A percentile compares a stretch with the other conserved stretches of the same genome.
These are phyloP conservation scores for Tulasnella sp. DNA, from an alignment of 768 basidiomycete genomes.

Conservation along the genomic window DNA sequence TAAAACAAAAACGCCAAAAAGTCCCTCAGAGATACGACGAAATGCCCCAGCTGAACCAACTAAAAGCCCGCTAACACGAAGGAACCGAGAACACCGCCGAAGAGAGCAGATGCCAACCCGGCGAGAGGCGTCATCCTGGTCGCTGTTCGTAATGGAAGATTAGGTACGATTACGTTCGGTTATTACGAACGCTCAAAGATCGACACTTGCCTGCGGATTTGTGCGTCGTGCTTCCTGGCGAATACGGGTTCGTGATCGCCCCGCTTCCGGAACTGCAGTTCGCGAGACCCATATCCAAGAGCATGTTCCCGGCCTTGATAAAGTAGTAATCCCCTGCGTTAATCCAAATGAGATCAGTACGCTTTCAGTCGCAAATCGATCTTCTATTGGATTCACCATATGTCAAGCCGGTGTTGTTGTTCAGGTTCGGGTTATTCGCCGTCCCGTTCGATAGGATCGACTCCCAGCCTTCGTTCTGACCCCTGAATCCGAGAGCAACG, in stretches of 20 bases:
- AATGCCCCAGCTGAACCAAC: not conserved
- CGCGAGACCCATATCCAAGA: constrained; percentile 11
- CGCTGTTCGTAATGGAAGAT: not conserved
- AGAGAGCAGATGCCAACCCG: not conserved
- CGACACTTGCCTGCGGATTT: not conserved
- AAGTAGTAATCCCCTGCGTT: constrained; percentile 14
- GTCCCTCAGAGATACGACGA: too few relatives aligned
- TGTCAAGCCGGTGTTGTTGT: constrained; percentile 10
- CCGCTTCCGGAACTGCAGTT: constrained; percentile 1
- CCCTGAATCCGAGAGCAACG: not conserved
- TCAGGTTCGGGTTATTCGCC: not conserved
- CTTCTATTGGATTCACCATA: not conserved
- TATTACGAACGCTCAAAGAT: not conserved
- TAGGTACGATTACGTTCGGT: not conserved
- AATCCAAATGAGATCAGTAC: not conserved
- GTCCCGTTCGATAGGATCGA: constrained; percentile 14
- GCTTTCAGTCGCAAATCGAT: not conserved
- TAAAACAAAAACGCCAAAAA: not conserved
- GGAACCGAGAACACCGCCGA: not conserved
- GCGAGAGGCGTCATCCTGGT: not conserved
- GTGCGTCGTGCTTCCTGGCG: not conserved
- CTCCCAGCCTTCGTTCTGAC: constrained; percentile 4
- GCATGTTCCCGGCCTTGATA: constrained; percentile 12
- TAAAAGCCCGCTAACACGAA: not conserved
- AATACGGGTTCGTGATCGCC: not conserved